Evolutionary conservation across 2,329 filamentous ascomycete species (phyloP).

Genomic region (Cladobotryum protrusum): DNA sequence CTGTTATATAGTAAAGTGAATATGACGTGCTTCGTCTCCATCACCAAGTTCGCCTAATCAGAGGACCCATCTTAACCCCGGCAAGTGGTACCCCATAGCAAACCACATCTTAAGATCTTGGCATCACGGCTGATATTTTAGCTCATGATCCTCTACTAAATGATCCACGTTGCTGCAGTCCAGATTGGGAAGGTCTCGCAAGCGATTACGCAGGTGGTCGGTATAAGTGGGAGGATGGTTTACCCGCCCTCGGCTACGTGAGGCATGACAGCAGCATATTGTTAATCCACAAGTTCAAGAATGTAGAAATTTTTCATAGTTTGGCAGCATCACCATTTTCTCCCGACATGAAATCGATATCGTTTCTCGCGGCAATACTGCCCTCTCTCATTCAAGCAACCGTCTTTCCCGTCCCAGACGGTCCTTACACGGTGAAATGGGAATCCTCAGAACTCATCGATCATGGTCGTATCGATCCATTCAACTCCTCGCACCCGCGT

Average conservation of each 20-base stretch:
- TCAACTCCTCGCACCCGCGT: slow-evolving; percentile 17
- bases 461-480: slow-evolving; percentile 29
- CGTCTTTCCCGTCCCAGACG: slow-evolving; percentile 8
- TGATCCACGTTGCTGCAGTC: no score
- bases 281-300: no score
- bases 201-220: no score
- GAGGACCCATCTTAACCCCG: background rate
- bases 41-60: background rate
- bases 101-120: no score
- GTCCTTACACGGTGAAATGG: slow-evolving; percentile 13
- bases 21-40: background rate
- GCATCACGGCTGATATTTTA: no score
- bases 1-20: no score
- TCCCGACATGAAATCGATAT: background rate
- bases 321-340: no score
- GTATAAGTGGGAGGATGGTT: no score
- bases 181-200: background rate
- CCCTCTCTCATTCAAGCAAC: background rate
- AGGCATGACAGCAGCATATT: no score
- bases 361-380: background rate
- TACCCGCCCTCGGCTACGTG: no score
- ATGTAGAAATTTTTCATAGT: background rate
- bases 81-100: no score
- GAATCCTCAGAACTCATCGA: slow-evolving; percentile 21
- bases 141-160: no score